Conservation (phyloP, 441 rosid genomes). For the Euphorbia neoarborescens region DNA sequence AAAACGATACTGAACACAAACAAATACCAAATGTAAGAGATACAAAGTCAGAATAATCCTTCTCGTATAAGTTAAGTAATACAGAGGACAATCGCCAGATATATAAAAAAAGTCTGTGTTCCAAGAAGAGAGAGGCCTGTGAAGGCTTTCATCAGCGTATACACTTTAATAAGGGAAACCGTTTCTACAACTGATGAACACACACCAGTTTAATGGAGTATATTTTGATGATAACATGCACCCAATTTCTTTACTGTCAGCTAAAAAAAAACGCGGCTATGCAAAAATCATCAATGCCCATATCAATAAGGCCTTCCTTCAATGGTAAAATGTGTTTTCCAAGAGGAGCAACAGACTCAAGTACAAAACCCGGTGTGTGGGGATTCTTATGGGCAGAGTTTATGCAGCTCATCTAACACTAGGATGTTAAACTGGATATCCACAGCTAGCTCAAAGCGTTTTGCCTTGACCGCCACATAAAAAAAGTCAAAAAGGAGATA, state of each 20-base stretch:
- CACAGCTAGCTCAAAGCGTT: too few species aligned
- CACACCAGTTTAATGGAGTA: too few species aligned
- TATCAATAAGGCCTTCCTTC: background rate
- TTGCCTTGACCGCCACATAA: too few species aligned
- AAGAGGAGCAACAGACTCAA: background rate
- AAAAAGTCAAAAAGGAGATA: too few species aligned
- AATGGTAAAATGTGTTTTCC: background rate
- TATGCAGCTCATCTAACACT: too few species aligned
- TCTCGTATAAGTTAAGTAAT: background rate
- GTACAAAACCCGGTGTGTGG: background rate
- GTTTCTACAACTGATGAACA: too few species aligned
- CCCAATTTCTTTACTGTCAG: background rate
- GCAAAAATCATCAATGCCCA: background rate
- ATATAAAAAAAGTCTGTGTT: too few species aligned
- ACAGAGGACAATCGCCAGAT: background rate
- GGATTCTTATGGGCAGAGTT: too few species aligned
- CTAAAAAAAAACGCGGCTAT: background rate
- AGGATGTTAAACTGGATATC: too few species aligned
- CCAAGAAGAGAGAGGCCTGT: too few species aligned
- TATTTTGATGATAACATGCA: too few species aligned
- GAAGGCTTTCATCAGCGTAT: background rate
- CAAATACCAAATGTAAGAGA: background rate
- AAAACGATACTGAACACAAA: background rate
- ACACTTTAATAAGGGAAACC: too few species aligned
- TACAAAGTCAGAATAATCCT: background rate